These are phyloP conservation scores for Calophaca sinica DNA, from an alignment of 306 rosid species.

Conservation along the genomic window DNA sequence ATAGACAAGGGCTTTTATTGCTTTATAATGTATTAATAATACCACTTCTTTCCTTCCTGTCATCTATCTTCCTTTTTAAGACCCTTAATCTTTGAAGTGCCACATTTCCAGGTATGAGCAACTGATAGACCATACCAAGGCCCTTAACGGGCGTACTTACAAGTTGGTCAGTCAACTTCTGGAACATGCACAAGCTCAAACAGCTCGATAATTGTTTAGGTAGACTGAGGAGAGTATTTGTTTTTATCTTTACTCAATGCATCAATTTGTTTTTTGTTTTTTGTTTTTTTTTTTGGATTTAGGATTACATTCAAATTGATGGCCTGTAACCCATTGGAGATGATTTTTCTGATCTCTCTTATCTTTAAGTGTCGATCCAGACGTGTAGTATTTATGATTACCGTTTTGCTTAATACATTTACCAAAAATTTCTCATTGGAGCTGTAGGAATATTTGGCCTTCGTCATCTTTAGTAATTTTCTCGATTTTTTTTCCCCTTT, in stretches of 20 bases:
- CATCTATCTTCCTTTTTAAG: background rate
- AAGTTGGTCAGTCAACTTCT: constrained; percentile 75
- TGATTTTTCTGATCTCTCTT: constrained; percentile 35
- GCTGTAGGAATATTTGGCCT: background rate
- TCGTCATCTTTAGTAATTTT: background rate
- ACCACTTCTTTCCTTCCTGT: no score
- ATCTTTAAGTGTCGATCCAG: background rate
- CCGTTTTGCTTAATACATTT: constrained; percentile 40
- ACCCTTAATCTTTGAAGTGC: background rate
- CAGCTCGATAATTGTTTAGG: constrained; percentile 56
- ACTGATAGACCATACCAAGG: constrained; percentile 86
- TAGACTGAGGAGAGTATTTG: constrained; percentile 31
- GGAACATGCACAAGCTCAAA: constrained; percentile 72
- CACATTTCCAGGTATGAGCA: constrained; percentile 75
- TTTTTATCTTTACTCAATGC: constrained; percentile 8
- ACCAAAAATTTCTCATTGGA: constrained; percentile 1
- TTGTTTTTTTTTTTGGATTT: constrained; percentile 39
- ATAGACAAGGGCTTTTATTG: constrained; percentile 18
- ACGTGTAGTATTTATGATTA: constrained; percentile 6
- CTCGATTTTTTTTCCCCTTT: background rate
- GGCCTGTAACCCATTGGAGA: constrained; percentile 24
- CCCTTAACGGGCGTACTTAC: constrained; percentile 78
- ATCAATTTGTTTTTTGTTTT: constrained; percentile 30
- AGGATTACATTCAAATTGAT: constrained; percentile 37
- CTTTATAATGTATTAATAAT: background rate